Evolutionary conservation across 83 land plant genomes (phyloP), one percentile per base, ranked within the genome.

Genomic region (Thuja plicata): DNA sequence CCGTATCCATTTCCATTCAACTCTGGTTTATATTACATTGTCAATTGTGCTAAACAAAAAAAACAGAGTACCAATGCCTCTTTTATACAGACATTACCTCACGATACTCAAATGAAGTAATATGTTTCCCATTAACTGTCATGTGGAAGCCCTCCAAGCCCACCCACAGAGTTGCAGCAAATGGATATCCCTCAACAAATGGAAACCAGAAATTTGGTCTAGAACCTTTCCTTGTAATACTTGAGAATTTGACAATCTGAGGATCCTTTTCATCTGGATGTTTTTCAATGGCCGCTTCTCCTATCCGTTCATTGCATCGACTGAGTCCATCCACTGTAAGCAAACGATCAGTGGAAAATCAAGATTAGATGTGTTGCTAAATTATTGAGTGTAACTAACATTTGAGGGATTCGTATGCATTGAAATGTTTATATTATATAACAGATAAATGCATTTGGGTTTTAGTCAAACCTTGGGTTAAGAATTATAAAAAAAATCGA

Each of bases 81-180:
- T 15, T 48, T 84, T 84, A 60, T 35, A 40, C 40, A 48, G 30
- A 30, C 87, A 90, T 90, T 88, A 96, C 99, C 96, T 96, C 93
- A 71, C 98, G 92, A 88, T 96, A 98, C 55, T 94, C 91, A 88
- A 97, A 98, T 9, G 99, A 98, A 12, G 98, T 93, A 55, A 93
- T 91, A 91, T 98, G 99, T 89, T 92, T 96, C 87, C 99, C 99
- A 89, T 98, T 95, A 35, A 98, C 96, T 32, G 97, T 96, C 95
- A 97, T 94, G 88, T 98, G 99, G 88, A 98, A 96, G 5, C 99
- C 99, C 80, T 97, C 96, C 80, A 89, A 88, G 38, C 99, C 99
- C 84, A 89, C 93, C 96, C 99, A 96, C 52, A 98, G 81, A 80
- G 99, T 98, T 32, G 98, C 96, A 82, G 94, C 95, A 92, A 97